These are phyloP conservation scores for Physocladia obscura DNA, from an alignment of 192 early-diverging fungal genomes.

Conservation along the genomic window DNA sequence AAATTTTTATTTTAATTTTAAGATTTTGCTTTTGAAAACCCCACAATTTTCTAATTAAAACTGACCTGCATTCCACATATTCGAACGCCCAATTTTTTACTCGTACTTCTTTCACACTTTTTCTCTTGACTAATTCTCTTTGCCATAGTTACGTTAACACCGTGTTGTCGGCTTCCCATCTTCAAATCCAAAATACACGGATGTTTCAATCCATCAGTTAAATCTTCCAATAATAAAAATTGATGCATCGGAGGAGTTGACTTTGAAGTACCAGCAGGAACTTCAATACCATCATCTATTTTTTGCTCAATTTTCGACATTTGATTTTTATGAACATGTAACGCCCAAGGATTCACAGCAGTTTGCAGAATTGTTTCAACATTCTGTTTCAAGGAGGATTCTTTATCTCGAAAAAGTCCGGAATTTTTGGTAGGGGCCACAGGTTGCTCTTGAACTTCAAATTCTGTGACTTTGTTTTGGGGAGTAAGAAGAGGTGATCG, in stretches of 20 bases:
- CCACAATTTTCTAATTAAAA: not conserved
- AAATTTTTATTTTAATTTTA: too few relatives aligned
- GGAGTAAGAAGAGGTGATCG: too few relatives aligned
- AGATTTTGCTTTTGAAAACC: not conserved
- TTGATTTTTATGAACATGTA: constrained; percentile 46
- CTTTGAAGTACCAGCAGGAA: not conserved
- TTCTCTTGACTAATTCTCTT: constrained; percentile 85
- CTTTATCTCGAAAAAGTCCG: too few relatives aligned
- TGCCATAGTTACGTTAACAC: constrained; percentile 77
- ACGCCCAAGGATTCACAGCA: constrained; percentile 49
- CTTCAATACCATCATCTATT: not conserved
- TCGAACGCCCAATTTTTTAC: constrained; percentile 85
- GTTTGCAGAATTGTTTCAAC: too few relatives aligned
- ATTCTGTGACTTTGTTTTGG: too few relatives aligned
- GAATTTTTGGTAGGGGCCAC: too few relatives aligned
- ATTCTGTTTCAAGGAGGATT: too few relatives aligned
- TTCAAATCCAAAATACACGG: constrained; percentile 98
- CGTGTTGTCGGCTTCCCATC: constrained; percentile 97
- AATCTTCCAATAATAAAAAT: constrained; percentile 91
- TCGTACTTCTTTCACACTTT: constrained; percentile 92
- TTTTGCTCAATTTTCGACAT: constrained; percentile 32
- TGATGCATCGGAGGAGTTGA: constrained; percentile 50
- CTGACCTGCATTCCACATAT: constrained; percentile 97
- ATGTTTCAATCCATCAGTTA: constrained; percentile 82
- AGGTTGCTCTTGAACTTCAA: too few relatives aligned